Evolutionary conservation across 805 yeast genomes (phyloP).

Genomic region (Alloascoidea hylecoeti): DNA sequence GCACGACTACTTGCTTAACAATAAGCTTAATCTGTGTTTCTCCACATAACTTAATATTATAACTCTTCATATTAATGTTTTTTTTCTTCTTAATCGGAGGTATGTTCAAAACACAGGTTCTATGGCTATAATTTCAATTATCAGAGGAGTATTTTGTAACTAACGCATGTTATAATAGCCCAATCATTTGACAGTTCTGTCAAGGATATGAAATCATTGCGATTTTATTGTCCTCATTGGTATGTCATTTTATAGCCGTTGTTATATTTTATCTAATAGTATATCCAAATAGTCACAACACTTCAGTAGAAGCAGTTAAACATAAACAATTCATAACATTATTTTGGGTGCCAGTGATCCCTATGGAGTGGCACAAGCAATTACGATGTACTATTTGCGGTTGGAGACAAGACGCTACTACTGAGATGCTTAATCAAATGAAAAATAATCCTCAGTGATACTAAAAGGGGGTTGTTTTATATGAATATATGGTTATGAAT

Average conservation of each 20-base stretch:
- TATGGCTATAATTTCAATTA: no score
- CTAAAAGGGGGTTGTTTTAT: no score
- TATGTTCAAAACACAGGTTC: no score
- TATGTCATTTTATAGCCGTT: neutral
- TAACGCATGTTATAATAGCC: neutral
- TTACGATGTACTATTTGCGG: conserved; percentile 1
- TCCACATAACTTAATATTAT: no score
- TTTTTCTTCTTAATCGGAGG: no score
- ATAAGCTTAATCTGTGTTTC: no score
- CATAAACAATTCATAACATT: neutral
- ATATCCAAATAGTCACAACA: neutral
- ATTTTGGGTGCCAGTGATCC: neutral
- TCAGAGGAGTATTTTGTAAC: no score
- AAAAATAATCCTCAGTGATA: no score
- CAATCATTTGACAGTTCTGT: neutral
- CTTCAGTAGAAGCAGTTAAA: neutral
- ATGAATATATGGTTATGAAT: no score
- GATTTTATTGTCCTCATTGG: neutral
- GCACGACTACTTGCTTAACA: no score
- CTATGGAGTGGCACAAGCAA: conserved; percentile 1
- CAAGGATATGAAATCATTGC: conserved; percentile 1
- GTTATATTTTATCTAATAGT: neutral
- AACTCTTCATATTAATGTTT: no score
- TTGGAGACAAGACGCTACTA: neutral
- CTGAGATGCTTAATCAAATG: neutral